These are phyloP conservation scores for Rutstroemia sp. DNA, from an alignment of 2,329 filamentous ascomycete species.

Conservation along the genomic window DNA sequence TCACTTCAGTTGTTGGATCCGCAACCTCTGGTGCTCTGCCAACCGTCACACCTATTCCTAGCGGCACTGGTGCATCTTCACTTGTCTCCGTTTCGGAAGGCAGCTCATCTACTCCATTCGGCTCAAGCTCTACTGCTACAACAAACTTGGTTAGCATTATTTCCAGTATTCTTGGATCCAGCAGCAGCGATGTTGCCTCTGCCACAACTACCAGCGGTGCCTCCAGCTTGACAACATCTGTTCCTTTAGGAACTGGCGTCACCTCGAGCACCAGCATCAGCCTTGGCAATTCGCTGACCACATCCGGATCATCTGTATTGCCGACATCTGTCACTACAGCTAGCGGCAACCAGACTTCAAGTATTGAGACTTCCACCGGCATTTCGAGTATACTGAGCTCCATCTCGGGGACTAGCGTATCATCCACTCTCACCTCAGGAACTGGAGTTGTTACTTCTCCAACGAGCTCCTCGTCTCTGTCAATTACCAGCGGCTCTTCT, in stretches of 20 bases:
- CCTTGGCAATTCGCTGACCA: not conserved
- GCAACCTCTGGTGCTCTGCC: not conserved
- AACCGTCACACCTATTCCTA: not conserved
- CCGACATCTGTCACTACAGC: conserved; percentile 1
- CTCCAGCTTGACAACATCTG: not conserved
- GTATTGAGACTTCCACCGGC: not conserved
- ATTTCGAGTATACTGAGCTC: not conserved
- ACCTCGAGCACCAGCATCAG: conserved; percentile 3
- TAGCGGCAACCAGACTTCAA: not conserved
- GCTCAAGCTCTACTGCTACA: not conserved
- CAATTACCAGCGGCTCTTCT: not conserved
- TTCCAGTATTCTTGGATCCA: conserved; percentile 11
- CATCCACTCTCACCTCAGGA: not conserved
- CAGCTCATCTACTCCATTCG: not conserved
- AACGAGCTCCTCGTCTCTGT: not conserved
- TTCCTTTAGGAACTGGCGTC: not conserved
- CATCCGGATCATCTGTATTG: not conserved
- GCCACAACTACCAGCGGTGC: not conserved
- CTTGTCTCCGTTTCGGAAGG: not conserved
- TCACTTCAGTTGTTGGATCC: not conserved
- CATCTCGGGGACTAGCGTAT: not conserved
- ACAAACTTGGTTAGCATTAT: conserved; percentile 9
- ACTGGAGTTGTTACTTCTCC: not conserved
- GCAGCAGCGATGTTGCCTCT: not conserved
- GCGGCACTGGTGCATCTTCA: not conserved